Evolutionary conservation across 202 grass and related monocot species (phyloP), one percentile per base, ranked within the genome.

Genomic region (Carex sylvatica): DNA sequence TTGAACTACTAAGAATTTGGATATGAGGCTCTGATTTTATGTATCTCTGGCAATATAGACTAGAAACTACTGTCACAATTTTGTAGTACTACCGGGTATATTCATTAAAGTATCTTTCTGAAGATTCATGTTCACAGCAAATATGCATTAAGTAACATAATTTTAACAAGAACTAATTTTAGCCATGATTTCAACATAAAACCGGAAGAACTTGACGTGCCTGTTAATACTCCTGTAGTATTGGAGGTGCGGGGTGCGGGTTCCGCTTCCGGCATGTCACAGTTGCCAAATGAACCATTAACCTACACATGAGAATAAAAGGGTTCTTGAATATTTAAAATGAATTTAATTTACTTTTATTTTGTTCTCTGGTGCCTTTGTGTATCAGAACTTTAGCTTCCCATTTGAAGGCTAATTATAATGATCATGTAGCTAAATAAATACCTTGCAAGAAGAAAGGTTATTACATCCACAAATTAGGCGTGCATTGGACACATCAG

Each of bases 381-480:
- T 22, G n/a, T 31, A 33, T 54, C 24, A 31, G 24, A 54, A 75
- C 54, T 70, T 46, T 33, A 31, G 72, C 40, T 8, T 74, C 24
- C 42, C 23, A 8, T 66, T 36, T 60, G 55, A 68, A 30, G 54
- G 12, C 53, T 61, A 80, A 80, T 49, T 30, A 49, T 65, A 81
- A 30, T 8, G 8, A 49, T 54, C 0, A 66, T 80, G 6, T 56
- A 70, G 20, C 13, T 76, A 77, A 74, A 85, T 95, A 97, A 70
- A 85, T 95, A 97, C 93, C 71, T 59, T 93, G 81, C 91, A 97
- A 24, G 83, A 79, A 72, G 84, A 73, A 24, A 97, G 82, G 82
- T 83, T 91, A 40, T 72, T 85, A 30, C 93, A 97, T 24, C 89
- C 89, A 78, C 93, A 97, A 75, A 93, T 35, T 5, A 93, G 87